These are phyloP conservation scores for Ganoderma leucocontextum DNA, from an alignment of 1,284 basidiomycete species.

Conservation along the genomic window DNA sequence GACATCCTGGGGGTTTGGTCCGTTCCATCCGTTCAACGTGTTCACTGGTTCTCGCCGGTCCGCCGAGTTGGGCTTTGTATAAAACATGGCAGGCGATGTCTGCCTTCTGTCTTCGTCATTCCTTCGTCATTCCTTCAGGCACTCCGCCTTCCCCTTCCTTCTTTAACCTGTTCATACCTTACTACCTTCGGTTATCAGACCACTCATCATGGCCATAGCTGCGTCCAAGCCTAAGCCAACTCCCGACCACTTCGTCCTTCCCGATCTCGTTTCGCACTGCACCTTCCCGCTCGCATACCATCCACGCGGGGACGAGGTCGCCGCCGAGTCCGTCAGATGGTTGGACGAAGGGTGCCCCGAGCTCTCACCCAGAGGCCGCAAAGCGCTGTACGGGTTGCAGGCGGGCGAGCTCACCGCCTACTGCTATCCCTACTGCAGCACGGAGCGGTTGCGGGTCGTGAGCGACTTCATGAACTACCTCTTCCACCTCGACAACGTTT, in stretches of 20 bases:
- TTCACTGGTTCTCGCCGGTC: conserved; percentile 6
- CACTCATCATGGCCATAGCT: conserved; percentile 6
- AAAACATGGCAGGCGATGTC: conserved; percentile 4
- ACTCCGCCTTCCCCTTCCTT: conserved; percentile 8
- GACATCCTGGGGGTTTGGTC: not conserved
- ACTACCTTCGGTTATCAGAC: not conserved
- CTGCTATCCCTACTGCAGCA: conserved; percentile 64
- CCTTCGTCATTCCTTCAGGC: conserved; percentile 3
- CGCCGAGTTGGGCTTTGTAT: not conserved
- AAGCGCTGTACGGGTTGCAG: conserved; percentile 63
- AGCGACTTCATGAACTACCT: conserved; percentile 51
- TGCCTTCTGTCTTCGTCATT: not conserved
- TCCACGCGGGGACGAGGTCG: conserved; percentile 60
- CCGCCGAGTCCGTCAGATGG: conserved; percentile 66
- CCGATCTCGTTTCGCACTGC: conserved; percentile 71
- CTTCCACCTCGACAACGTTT: conserved; percentile 50
- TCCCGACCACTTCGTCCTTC: conserved; percentile 57
- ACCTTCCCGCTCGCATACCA: conserved; percentile 62
- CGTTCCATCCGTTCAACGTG: conserved; percentile 11
- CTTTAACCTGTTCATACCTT: not conserved
- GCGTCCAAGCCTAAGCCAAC: conserved; percentile 10
- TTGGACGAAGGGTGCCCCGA: conserved; percentile 62
- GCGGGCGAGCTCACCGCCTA: conserved; percentile 73
- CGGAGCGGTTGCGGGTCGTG: conserved; percentile 66
- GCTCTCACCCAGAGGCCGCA: conserved; percentile 48